A percentile compares a stretch with the other conserved stretches of the same genome.
These are phyloP conservation scores for Coccomyxa sp. DNA, from an alignment of 139 green algal genomes.

Conservation along the genomic window DNA sequence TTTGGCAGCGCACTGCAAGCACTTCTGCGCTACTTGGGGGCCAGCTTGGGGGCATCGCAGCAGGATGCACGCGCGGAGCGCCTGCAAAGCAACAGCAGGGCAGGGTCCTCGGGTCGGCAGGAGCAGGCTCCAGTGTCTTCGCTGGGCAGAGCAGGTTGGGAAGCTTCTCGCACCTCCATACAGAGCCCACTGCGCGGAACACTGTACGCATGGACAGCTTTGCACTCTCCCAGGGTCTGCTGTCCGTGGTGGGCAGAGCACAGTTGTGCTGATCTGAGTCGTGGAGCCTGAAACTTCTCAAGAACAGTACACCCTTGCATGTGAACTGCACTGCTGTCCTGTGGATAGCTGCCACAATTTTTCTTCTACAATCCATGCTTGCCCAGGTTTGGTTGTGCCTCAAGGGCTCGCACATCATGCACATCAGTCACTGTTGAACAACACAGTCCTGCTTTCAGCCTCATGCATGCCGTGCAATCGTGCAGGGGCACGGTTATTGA, in stretches of 20 bases:
- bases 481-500: constrained; percentile 38
- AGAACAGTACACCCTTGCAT: too few relatives aligned
- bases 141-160: background rate
- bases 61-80: too few relatives aligned
- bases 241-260: too few relatives aligned
- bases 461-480: background rate
- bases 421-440: too few relatives aligned
- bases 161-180: background rate
- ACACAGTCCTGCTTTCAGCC: too few relatives aligned
- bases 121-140: too few relatives aligned
- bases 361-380: background rate
- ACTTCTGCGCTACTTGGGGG: constrained; percentile 68
- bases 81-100: too few relatives aligned
- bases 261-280: too few relatives aligned
- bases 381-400: background rate
- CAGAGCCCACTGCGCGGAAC: background rate
- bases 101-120: background rate
- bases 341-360: background rate
- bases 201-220: background rate
- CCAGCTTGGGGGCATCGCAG: background rate
- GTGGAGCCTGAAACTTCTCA: too few relatives aligned
- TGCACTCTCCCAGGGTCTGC: background rate
- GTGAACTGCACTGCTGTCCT: background rate
- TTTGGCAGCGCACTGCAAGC: constrained; percentile 69
- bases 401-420: too few relatives aligned